Evolutionary conservation across 2,329 filamentous ascomycete genomes (phyloP).

Genomic region (Alternaria longipes): DNA sequence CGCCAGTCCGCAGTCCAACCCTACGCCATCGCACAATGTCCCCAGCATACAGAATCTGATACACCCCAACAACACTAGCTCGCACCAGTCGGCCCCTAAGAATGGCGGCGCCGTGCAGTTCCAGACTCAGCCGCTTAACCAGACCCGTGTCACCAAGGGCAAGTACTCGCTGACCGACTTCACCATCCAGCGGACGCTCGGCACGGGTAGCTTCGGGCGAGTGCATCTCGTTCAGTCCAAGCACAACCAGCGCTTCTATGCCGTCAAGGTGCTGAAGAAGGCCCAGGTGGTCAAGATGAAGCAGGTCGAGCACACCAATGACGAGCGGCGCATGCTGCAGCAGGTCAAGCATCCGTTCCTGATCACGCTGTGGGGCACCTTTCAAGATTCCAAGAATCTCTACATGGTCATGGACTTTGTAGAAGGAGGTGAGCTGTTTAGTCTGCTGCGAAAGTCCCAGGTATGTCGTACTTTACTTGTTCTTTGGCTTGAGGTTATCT

Average conservation of each 20-base stretch:
- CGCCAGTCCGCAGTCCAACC: slow-evolving; percentile 43
- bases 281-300: slow-evolving; percentile 99
- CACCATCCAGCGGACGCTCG: slow-evolving; percentile 85
- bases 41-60: slow-evolving; percentile 87
- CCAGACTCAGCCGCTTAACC: slow-evolving; percentile 49
- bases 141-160: slow-evolving; percentile 81
- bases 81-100: slow-evolving; percentile 39
- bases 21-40: slow-evolving; percentile 68
- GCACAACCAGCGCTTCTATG: slow-evolving; percentile 98
- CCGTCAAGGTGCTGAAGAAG: slow-evolving; percentile 98
- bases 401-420: slow-evolving; percentile 99
- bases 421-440: slow-evolving; percentile 97
- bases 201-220: slow-evolving; percentile 95
- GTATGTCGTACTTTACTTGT: slow-evolving; percentile 1
- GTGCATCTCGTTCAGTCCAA: slow-evolving; percentile 97
- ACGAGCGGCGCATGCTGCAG: slow-evolving; percentile 93
- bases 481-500: background rate
- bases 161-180: slow-evolving; percentile 97
- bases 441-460: slow-evolving; percentile 84
- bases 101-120: slow-evolving; percentile 50
- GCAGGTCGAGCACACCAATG: slow-evolving; percentile 99
- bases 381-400: slow-evolving; percentile 92
- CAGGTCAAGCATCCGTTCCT: slow-evolving; percentile 98
- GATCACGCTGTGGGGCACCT: slow-evolving; percentile 97
- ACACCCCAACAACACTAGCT: slow-evolving; percentile 62